Evolutionary conservation across 2,329 filamentous ascomycete genomes (phyloP), one percentile per base, ranked within the genome.

Genomic region (Paracoccidioides brasiliensis): DNA sequence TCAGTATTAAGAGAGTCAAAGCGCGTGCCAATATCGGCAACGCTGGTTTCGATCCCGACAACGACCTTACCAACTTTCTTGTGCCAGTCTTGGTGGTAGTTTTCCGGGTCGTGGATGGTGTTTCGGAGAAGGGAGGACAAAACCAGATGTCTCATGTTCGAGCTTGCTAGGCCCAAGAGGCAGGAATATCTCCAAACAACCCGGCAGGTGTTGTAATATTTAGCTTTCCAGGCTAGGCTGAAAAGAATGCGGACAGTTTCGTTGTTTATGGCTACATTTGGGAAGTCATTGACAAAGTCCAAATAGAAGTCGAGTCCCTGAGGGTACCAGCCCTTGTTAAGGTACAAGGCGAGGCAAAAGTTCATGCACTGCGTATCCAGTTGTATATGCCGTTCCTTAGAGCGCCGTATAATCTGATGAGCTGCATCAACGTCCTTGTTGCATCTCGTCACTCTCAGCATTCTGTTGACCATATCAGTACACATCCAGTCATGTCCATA

Each of bases 101-200:
- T 57, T 14, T 49, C 35, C 5, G 54, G 57, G n/a, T 60, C 56
- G 1, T 49, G 45, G 0, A 58, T 50, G 4, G 54, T 58, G 41
- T 68, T 66, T n/a, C 64, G 57, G n/a, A 57, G 44, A 5, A 74
- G 60, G 43, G 68, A 69, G 38, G 42, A 57, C 30, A 64, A 51
- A 5, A 75, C 64, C 6, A 61, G 55, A 30, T 64, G 56, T 52
- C 64, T 65, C 68, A 74, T 74, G 4, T 59, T 58, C 32, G 57
- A 57, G 14, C 64, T 71, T 9, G 70, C 69, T 9, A 49, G 43
- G 7, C 64, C 64, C 14, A 66, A 53, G 55, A 76, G 65, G 58
- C 75, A 77, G 5, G 74, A 72, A 63, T 76, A 75, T 58, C 67
- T 66, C 76, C 76, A 78, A 5, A 78, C 57, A 7, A 77, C 72